Evolutionary conservation across 208 protist species (phyloP).

Genomic region (Wallacemonas sp.): DNA sequence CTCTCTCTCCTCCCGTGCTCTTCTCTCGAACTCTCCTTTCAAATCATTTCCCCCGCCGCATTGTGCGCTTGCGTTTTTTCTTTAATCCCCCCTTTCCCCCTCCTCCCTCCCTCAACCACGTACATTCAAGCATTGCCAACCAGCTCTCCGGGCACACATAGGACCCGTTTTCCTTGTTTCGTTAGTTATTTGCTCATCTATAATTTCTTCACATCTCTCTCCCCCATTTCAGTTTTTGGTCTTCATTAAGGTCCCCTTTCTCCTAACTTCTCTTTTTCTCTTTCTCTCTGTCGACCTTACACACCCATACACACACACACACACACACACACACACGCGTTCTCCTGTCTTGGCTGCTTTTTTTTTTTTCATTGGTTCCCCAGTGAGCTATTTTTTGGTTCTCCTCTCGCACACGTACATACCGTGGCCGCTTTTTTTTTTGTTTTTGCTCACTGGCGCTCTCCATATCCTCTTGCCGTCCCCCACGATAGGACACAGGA

Average conservation of each 20-base stretch:
- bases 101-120: too few relatives aligned
- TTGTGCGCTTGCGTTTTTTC: too few relatives aligned
- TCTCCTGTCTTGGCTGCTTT: neutral
- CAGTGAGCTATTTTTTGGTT: neutral
- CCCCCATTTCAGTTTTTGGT: neutral
- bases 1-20: too few relatives aligned
- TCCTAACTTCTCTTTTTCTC: slow-evolving; percentile 5
- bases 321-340: slow-evolving; percentile 1
- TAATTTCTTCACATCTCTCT: neutral
- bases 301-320: slow-evolving; percentile 3
- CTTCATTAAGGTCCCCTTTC: neutral
- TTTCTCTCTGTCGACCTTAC: neutral
- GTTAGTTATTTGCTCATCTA: neutral
- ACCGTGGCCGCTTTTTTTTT: neutral
- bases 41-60: too few relatives aligned
- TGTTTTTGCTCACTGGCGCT: neutral
- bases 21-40: too few relatives aligned
- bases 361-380: neutral
- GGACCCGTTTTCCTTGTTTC: too few relatives aligned
- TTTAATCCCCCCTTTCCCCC: too few relatives aligned
- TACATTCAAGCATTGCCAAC: slow-evolving; percentile 1
- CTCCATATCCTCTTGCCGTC: too few relatives aligned
- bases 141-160: neutral
- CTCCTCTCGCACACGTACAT: neutral
- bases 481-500: too few relatives aligned